A percentile compares a stretch with the other conserved stretches of the same genome.
These are phyloP conservation scores for Quercus rubra DNA, from an alignment of 306 rosid genomes.

Conservation along the genomic window DNA sequence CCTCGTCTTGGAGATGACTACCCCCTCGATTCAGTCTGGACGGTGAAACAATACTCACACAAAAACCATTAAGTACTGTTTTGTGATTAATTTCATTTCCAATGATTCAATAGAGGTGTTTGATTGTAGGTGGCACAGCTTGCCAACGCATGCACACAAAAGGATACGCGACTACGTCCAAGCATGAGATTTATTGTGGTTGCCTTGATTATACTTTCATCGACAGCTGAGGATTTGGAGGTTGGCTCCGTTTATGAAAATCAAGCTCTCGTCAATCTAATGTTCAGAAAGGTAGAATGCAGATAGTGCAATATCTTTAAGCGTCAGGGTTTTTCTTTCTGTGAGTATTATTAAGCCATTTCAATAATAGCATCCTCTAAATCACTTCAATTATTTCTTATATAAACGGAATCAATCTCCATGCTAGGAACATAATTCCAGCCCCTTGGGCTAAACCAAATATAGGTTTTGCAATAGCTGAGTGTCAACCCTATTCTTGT, in stretches of 20 bases:
- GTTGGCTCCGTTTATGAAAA: constrained; percentile 62
- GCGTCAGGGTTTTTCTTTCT: no score
- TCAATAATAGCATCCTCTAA: no score
- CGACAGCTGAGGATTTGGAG: constrained; percentile 75
- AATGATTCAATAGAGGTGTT: constrained; percentile 4
- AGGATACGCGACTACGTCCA: constrained; percentile 71
- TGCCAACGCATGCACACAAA: constrained; percentile 83
- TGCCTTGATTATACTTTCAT: constrained; percentile 78
- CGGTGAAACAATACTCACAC: constrained; percentile 47
- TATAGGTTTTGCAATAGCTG: no score
- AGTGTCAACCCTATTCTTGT: no score
- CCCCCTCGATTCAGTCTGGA: constrained; percentile 62
- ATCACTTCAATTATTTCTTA: no score
- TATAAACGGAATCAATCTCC: no score
- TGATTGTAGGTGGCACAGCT: constrained; percentile 66
- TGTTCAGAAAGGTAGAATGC: constrained; percentile 75
- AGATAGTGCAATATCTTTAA: background rate
- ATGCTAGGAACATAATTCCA: no score
- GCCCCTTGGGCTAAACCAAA: no score
- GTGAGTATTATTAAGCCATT: no score
- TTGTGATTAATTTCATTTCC: constrained; percentile 1
- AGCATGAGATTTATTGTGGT: constrained; percentile 86
- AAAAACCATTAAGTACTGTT: background rate
- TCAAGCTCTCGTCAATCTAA: constrained; percentile 57
- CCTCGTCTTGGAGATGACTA: constrained; percentile 71